Conservation (phyloP, 306 rosid species). For the Vigna trinervia region DNA sequence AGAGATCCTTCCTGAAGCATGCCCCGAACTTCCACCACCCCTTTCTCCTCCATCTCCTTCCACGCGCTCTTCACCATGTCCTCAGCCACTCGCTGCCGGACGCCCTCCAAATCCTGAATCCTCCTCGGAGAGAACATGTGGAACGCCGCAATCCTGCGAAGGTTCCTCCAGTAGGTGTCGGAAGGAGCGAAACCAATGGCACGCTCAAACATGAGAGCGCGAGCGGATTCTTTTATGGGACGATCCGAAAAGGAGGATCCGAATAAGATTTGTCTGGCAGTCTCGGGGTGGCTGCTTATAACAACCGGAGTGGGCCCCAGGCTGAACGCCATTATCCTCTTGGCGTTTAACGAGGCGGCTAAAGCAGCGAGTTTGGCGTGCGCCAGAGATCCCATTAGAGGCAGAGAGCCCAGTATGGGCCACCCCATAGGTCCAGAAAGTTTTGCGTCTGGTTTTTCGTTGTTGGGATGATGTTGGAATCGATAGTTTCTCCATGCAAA, state of each 20-base stretch:
- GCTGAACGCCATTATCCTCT: constrained; percentile 76
- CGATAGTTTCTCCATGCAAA: constrained; percentile 75
- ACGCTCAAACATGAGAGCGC: constrained; percentile 79
- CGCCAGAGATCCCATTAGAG: constrained; percentile 68
- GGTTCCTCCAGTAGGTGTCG: constrained; percentile 75
- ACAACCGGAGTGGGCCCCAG: constrained; percentile 69
- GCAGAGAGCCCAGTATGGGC: constrained; percentile 74
- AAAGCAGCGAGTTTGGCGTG: constrained; percentile 67
- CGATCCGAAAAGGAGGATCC: constrained; percentile 77
- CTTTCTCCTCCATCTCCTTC: constrained; percentile 55
- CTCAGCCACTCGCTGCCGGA: constrained; percentile 52
- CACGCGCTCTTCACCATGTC: constrained; percentile 55
- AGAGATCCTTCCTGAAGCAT: constrained; percentile 74
- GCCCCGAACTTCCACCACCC: constrained; percentile 59
- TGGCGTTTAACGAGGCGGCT: constrained; percentile 57
- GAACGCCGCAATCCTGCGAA: constrained; percentile 66
- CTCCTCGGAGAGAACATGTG: constrained; percentile 81
- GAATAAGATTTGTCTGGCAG: constrained; percentile 73
- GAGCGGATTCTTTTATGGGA: constrained; percentile 78
- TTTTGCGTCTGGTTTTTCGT: constrained; percentile 1
- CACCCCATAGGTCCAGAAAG: constrained; percentile 74
- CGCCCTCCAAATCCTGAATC: constrained; percentile 59
- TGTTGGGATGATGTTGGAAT: background rate
- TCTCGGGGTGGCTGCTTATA: constrained; percentile 87
- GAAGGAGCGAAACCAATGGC: constrained; percentile 93